Conservation (phyloP, 116 monocot species). For the Trichopus zeylanicus region DNA sequence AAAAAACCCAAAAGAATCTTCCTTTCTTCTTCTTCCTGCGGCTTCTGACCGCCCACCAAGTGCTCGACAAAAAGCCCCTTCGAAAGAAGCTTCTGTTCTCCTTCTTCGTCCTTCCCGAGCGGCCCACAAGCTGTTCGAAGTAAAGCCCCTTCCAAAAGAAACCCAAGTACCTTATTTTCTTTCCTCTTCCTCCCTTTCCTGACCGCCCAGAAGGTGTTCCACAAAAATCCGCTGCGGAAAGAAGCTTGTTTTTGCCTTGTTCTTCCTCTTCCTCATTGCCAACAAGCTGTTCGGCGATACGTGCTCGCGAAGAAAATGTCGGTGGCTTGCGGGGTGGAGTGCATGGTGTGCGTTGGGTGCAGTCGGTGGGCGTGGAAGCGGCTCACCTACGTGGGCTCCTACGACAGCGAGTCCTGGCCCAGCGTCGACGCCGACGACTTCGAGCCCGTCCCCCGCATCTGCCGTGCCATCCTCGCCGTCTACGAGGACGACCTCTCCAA, state of each 20-base stretch:
- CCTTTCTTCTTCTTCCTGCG: too few relatives aligned
- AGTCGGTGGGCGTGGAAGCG: slow-evolving; percentile 97
- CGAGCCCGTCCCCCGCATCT: slow-evolving; percentile 64
- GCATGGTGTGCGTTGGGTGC: slow-evolving; percentile 85
- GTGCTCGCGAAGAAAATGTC: slow-evolving; percentile 35
- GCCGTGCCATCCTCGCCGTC: slow-evolving; percentile 75
- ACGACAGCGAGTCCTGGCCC: slow-evolving; percentile 90
- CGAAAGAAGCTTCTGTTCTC: background rate
- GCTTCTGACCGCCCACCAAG: background rate
- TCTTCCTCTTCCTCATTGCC: too few relatives aligned
- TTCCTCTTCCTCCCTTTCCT: too few relatives aligned
- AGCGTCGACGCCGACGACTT: slow-evolving; percentile 48
- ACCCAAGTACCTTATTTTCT: too few relatives aligned
- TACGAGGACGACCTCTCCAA: slow-evolving; percentile 58
- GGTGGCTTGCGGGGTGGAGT: slow-evolving; percentile 61
- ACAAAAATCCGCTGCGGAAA: too few relatives aligned
- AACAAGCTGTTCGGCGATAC: too few relatives aligned
- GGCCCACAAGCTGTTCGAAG: background rate
- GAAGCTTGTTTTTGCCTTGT: too few relatives aligned
- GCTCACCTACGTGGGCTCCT: slow-evolving; percentile 79
- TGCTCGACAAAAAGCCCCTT: background rate
- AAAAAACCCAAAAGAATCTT: too few relatives aligned
- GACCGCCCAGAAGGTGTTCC: too few relatives aligned
- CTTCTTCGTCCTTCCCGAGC: background rate
- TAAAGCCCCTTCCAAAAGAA: too few relatives aligned